phyloP scores from a whole-genome alignment of 306 rosid genomes.

The Abrus pulchellus region DNA sequence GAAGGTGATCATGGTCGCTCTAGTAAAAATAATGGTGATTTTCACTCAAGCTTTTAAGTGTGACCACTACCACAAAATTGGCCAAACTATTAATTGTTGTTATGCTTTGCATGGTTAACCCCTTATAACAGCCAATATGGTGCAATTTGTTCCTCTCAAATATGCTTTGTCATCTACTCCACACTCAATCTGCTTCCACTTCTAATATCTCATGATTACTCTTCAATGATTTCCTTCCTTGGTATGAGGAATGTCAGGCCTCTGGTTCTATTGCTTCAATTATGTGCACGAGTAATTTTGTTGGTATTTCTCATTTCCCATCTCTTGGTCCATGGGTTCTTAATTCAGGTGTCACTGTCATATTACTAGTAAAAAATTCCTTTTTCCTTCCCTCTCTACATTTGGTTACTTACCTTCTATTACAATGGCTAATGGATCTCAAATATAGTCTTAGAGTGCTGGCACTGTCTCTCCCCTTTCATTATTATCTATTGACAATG shows the following conservation, averaged over 20 bases:
- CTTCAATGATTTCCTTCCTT: neutral
- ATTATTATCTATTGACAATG: neutral
- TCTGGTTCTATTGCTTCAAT: neutral
- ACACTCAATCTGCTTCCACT: too few relatives aligned
- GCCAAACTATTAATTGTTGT: neutral
- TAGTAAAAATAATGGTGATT: too few relatives aligned
- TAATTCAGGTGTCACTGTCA: neutral
- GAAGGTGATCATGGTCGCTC: too few relatives aligned
- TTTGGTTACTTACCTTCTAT: neutral
- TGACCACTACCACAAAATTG: too few relatives aligned
- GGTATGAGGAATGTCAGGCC: neutral
- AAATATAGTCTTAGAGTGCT: neutral
- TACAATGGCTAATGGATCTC: neutral
- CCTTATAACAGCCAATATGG: neutral
- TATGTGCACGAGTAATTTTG: neutral
- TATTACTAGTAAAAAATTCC: neutral
- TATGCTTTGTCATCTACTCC: too few relatives aligned
- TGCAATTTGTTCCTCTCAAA: too few relatives aligned
- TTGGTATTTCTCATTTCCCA: neutral
- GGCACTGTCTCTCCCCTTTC: neutral
- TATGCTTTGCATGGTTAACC: neutral
- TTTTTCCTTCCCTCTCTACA: neutral
- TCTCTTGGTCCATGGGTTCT: neutral
- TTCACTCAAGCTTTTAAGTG: too few relatives aligned
- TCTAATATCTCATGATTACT: too few relatives aligned